These are phyloP conservation scores for Phaeoacremonium minimum DNA, from an alignment of 2,329 filamentous ascomycete genomes.

Conservation along the genomic window DNA sequence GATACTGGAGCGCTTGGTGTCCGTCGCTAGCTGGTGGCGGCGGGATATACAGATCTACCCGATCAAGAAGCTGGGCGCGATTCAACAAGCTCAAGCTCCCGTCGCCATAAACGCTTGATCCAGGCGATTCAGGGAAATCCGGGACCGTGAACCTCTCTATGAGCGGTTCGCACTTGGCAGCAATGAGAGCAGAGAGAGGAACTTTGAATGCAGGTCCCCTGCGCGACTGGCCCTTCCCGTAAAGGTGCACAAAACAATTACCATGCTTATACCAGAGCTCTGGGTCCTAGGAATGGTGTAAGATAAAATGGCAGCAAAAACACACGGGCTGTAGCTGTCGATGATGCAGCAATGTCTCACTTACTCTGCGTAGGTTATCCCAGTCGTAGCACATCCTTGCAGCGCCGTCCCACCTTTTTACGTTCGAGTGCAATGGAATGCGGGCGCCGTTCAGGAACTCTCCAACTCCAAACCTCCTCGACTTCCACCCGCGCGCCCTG, in stretches of 20 bases:
- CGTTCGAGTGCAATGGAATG: constrained; percentile 16
- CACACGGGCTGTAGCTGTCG: not conserved
- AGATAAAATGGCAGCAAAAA: constrained; percentile 3
- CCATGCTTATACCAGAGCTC: constrained; percentile 67
- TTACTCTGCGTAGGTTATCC: constrained; percentile 43
- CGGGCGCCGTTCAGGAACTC: constrained; percentile 20
- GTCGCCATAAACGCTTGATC: constrained; percentile 1
- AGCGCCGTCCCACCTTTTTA: constrained; percentile 49
- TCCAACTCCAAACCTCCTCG: constrained; percentile 24
- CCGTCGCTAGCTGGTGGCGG: constrained; percentile 50
- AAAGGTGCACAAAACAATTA: constrained; percentile 67
- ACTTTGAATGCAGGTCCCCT: constrained; percentile 66
- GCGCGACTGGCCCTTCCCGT: constrained; percentile 59
- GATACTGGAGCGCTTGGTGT: constrained; percentile 55
- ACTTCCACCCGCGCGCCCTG: constrained; percentile 28
- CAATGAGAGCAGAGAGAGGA: constrained; percentile 52
- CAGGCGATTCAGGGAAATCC: constrained; percentile 18
- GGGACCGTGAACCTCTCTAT: constrained; percentile 46
- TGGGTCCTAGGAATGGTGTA: constrained; percentile 51
- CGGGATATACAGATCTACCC: constrained; percentile 65
- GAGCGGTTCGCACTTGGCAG: constrained; percentile 55
- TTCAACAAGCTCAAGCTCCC: constrained; percentile 7
- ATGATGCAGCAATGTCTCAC: constrained; percentile 8
- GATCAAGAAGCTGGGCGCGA: constrained; percentile 13
- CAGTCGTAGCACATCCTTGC: constrained; percentile 36